Conservation (phyloP, 108 stramenopile species). For the Fragilariopsis cylindrus region DNA sequence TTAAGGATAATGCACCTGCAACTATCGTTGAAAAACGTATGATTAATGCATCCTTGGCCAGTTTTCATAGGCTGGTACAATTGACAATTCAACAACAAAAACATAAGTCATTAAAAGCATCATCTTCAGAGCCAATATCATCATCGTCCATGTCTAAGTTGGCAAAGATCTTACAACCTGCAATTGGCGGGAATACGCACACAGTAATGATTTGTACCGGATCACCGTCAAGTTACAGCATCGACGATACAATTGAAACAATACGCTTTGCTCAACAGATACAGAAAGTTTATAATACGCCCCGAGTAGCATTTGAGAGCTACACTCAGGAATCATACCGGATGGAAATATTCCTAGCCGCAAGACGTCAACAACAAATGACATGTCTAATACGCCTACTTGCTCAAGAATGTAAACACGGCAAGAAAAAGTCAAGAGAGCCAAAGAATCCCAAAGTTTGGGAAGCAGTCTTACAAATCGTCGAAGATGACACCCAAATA, state of each 20-base stretch:
- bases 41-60: conserved; percentile 81
- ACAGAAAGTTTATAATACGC: conserved; percentile 54
- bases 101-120: conserved; percentile 4
- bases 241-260: conserved; percentile 80
- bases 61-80: conserved; percentile 72
- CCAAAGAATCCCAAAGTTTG: conserved; percentile 22
- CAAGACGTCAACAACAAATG: conserved; percentile 59
- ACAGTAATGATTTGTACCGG: conserved; percentile 82
- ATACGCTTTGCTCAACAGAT: conserved; percentile 77
- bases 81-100: conserved; percentile 60
- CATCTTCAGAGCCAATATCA: conserved; percentile 16
- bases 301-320: conserved; percentile 18
- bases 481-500: conserved; percentile 10
- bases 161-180: conserved; percentile 70
- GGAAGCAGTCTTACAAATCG: conserved; percentile 20
- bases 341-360: conserved; percentile 53
- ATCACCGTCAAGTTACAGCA: conserved; percentile 82
- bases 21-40: conserved; percentile 62
- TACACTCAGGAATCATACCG: conserved; percentile 45
- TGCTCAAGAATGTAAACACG: conserved; percentile 60
- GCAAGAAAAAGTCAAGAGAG: conserved; percentile 39
- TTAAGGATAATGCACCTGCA: conserved; percentile 41
- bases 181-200: conserved; percentile 88
- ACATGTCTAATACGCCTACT: conserved; percentile 60
- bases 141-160: conserved; percentile 65